A percentile compares a stretch with the other conserved stretches of the same genome.
Evolutionary conservation across 805 yeast species (phyloP).

Genomic region (Wickerhamiella galacta): DNA sequence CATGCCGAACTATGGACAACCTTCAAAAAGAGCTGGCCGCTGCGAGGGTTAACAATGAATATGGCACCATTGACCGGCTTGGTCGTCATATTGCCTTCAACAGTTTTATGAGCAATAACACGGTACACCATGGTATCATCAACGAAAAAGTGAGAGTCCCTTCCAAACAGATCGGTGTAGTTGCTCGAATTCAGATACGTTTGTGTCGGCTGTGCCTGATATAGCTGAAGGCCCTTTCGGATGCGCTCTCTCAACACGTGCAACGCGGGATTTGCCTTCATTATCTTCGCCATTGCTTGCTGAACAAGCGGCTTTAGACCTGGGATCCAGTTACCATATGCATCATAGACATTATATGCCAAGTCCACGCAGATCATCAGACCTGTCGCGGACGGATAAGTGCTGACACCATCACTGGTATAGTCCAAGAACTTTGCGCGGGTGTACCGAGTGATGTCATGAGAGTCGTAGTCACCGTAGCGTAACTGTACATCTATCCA

Average conservation of each 20-base stretch:
- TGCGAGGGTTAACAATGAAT: constrained; percentile 73
- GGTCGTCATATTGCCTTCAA: constrained; percentile 83
- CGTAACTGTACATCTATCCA: constrained; percentile 94
- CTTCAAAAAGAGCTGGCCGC: constrained; percentile 79
- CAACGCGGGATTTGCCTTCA: constrained; percentile 89
- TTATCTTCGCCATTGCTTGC: constrained; percentile 80
- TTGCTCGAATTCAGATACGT: constrained; percentile 78
- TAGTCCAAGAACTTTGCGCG: constrained; percentile 87
- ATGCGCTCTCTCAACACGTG: constrained; percentile 85
- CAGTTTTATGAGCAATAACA: constrained; percentile 77
- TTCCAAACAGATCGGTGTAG: constrained; percentile 66
- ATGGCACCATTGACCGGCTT: constrained; percentile 89
- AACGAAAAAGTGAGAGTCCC: constrained; percentile 67
- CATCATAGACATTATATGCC: constrained; percentile 90
- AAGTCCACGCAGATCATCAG: constrained; percentile 77
- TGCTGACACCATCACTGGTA: constrained; percentile 68
- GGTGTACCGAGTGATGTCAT: constrained; percentile 85
- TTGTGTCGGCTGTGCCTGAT: constrained; percentile 87
- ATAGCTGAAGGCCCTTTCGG: constrained; percentile 81
- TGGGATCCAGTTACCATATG: constrained; percentile 95
- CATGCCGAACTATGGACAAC: constrained; percentile 88
- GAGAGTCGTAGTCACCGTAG: constrained; percentile 96
- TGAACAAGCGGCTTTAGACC: constrained; percentile 82
- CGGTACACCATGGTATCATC: constrained; percentile 93
- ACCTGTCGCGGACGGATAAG: constrained; percentile 90